Conservation (phyloP, 2,329 filamentous ascomycete species). For the Phialophora verrucosa region DNA sequence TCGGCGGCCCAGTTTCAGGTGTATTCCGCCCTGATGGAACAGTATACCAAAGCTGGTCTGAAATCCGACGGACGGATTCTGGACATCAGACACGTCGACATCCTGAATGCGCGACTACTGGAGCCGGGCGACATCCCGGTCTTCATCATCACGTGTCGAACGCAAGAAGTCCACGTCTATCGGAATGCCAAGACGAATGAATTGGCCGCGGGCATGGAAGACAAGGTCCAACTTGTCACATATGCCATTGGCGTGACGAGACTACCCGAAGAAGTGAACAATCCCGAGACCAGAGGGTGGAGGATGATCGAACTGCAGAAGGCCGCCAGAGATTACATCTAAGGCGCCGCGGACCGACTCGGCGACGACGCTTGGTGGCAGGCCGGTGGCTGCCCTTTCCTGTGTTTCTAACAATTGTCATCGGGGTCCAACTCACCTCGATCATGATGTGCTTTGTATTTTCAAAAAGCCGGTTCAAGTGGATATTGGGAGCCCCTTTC, state of each 20-base stretch:
- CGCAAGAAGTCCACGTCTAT: slow-evolving; percentile 97
- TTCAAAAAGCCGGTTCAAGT: slow-evolving; percentile 9
- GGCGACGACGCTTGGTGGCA: neutral
- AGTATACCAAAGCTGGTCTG: slow-evolving; percentile 90
- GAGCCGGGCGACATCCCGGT: slow-evolving; percentile 70
- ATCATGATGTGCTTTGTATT: slow-evolving; percentile 24
- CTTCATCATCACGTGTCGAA: slow-evolving; percentile 95
- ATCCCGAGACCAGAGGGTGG: slow-evolving; percentile 96
- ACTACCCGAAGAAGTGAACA: slow-evolving; percentile 92
- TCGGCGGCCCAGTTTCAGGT: slow-evolving; percentile 96
- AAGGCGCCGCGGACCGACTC: too few relatives aligned
- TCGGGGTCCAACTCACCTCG: slow-evolving; percentile 19
- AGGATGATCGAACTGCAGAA: slow-evolving; percentile 98
- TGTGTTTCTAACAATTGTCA: slow-evolving; percentile 1
- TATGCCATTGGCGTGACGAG: slow-evolving; percentile 97
- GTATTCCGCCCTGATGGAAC: slow-evolving; percentile 94
- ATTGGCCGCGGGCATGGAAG: slow-evolving; percentile 95
- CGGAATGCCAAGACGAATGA: slow-evolving; percentile 86
- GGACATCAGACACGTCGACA: slow-evolving; percentile 93
- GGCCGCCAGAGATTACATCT: slow-evolving; percentile 89
- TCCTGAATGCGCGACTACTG: slow-evolving; percentile 54
- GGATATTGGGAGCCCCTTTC: slow-evolving; percentile 3
- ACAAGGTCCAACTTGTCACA: slow-evolving; percentile 96
- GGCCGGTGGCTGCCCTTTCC: neutral
- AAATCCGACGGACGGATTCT: slow-evolving; percentile 94